phyloP scores from a whole-genome alignment of 306 rosid genomes.

The Trifolium subterraneum region DNA sequence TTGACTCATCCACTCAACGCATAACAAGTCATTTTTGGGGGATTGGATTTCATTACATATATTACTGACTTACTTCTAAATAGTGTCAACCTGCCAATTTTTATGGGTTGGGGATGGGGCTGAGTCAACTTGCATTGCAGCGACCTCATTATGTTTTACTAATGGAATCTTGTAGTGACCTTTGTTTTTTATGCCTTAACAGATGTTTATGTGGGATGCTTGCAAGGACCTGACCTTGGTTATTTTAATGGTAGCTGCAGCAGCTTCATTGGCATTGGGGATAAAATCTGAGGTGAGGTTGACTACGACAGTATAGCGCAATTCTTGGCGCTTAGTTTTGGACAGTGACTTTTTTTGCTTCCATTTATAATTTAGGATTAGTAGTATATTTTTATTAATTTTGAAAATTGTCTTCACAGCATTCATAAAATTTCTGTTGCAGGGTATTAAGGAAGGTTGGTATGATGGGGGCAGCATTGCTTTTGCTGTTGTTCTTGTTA shows the following conservation, averaged over 20 bases:
- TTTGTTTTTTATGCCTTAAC: conserved; percentile 36
- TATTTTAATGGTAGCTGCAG: conserved; percentile 96
- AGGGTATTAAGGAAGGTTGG: conserved; percentile 99
- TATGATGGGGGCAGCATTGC: conserved; percentile 99
- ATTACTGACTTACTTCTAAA: neutral
- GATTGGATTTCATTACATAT: neutral
- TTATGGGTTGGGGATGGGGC: neutral
- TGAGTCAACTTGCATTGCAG: conserved; percentile 6
- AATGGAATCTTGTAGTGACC: neutral
- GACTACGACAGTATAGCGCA: conserved; percentile 12
- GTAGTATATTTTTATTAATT: conserved; percentile 14
- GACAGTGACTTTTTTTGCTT: neutral
- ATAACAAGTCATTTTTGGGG: neutral
- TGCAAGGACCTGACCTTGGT: conserved; percentile 98
- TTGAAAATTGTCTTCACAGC: conserved; percentile 1
- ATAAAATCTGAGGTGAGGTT: conserved; percentile 91
- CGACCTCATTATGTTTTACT: neutral
- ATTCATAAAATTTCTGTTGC: conserved; percentile 36
- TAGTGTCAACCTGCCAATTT: neutral
- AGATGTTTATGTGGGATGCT: conserved; percentile 99
- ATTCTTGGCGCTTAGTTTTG: conserved; percentile 24
- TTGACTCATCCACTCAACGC: neutral
- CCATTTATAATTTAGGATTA: conserved; percentile 33
- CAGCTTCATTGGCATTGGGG: conserved; percentile 90
- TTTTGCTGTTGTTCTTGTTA: conserved; percentile 93